Evolutionary conservation across 2,329 filamentous ascomycete species (phyloP), one percentile per base, ranked within the genome.

Genomic region (Hypomyces perniciosus): DNA sequence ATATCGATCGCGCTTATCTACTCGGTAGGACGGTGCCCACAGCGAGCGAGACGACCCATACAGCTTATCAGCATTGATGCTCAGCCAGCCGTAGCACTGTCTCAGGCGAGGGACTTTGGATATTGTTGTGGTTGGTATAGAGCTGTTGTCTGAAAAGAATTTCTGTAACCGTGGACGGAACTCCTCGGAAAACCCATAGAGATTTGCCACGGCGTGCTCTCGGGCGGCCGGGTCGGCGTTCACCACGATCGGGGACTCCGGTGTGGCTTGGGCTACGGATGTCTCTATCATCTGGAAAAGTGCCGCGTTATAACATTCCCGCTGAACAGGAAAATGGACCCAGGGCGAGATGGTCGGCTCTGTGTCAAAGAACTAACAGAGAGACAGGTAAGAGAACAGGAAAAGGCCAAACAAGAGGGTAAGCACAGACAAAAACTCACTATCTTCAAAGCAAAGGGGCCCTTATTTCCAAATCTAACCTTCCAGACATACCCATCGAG

Each of bases 261-360:
- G 29, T 27, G 48, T 41, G 10, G 42, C 42, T 34, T 46, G 26
- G 10, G 8, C 28, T 1, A 51, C 20, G 3, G 48, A 10, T 9
- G 26, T 34, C 28, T 45, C 35, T 31, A 51, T 46, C 48, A 51
- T 51, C 13, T 44, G 35, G 12, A 53, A 30, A n/a, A 53, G 26
- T 6, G 53, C 46, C 5, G 46, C 44, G 28, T 53, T 53, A 5
- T 55, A 50, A 31, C 46, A 55, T 31, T 55, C 53, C 33, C 50
- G 38, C 30, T 53, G 46, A 31, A 42, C 27, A 10, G 53, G 49
- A 44, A 29, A 55, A 44, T 53, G n/a, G n/a, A n/a, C n/a, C n/a
- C n/a, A n/a, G n/a, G n/a, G n/a, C n/a, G n/a, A n/a, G n/a, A n/a
- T n/a, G n/a, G n/a, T n/a, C n/a, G 50, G 29, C 2, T 44, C 33